A percentile compares a stretch with the other conserved stretches of the same genome.
Conservation (phyloP, 768 basidiomycete genomes). For the Rhodotorula toruloides region DNA sequence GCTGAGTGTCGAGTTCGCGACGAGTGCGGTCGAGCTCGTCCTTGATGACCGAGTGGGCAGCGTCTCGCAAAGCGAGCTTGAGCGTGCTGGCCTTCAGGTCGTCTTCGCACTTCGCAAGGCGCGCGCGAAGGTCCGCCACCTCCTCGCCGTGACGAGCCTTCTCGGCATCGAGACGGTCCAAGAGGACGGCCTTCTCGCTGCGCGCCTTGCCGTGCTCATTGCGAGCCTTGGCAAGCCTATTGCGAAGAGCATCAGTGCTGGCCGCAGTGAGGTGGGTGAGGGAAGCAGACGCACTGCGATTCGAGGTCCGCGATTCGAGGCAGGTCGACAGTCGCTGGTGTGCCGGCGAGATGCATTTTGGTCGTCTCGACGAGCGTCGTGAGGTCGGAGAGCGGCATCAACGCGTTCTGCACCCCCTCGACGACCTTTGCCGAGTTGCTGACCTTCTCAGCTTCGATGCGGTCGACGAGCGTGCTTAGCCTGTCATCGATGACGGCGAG, state of each 20-base stretch:
- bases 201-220: conserved; percentile 20
- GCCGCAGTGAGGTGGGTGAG: no score
- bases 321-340: background rate
- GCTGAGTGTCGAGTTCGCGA: background rate
- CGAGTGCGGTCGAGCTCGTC: conserved; percentile 1
- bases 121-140: background rate
- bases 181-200: conserved; percentile 14
- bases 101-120: background rate
- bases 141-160: background rate
- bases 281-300: background rate
- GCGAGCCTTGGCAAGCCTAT: conserved; percentile 19
- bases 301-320: conserved; percentile 7
- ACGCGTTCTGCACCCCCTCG: no score
- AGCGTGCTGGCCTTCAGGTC: background rate
- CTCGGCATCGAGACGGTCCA: conserved; percentile 18
- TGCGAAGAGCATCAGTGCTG: no score
- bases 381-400: no score
- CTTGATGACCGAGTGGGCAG: background rate
- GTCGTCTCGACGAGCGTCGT: no score
- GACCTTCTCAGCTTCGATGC: conserved; percentile 2
- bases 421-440: background rate
- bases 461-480: background rate
- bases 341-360: no score
- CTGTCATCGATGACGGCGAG: background rate
- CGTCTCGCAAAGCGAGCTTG: background rate